These are phyloP conservation scores for Pestalotiopsis sp. DNA, from an alignment of 2,329 filamentous ascomycete genomes.

Conservation along the genomic window DNA sequence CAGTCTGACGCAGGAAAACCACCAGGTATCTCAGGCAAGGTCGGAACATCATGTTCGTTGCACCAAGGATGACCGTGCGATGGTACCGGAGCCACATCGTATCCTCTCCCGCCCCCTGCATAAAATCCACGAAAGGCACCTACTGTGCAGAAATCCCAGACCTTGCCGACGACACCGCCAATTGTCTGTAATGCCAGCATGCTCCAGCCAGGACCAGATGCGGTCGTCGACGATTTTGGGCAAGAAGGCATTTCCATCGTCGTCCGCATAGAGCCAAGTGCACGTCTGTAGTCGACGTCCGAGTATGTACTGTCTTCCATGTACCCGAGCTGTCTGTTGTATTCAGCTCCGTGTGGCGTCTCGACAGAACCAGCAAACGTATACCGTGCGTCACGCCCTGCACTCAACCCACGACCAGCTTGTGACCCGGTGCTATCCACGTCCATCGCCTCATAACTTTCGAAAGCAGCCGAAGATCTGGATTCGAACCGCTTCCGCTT, in stretches of 20 bases:
- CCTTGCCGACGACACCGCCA: conserved; percentile 70
- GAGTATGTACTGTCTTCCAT: conserved; percentile 58
- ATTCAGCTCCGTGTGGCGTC: conserved; percentile 39
- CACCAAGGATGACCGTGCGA: conserved; percentile 20
- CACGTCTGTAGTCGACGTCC: conserved; percentile 55
- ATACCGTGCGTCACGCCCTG: conserved; percentile 37
- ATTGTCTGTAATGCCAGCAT: conserved; percentile 61
- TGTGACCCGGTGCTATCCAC: conserved; percentile 25
- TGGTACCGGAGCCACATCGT: conserved; percentile 48
- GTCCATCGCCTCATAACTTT: conserved; percentile 32
- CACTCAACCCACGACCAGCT: conserved; percentile 16
- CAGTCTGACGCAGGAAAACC: too few species aligned
- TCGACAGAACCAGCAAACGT: conserved; percentile 55
- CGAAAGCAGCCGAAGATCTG: conserved; percentile 33
- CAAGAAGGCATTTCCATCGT: conserved; percentile 33
- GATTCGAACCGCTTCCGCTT: conserved; percentile 40
- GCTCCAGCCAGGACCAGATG: conserved; percentile 49
- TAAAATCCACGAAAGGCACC: conserved; percentile 81
- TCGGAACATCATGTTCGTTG: conserved; percentile 30
- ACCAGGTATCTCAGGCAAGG: conserved; percentile 25
- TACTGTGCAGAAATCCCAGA: conserved; percentile 80
- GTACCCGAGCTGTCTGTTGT: conserved; percentile 26
- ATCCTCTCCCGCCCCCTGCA: conserved; percentile 77
- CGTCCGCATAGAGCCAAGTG: too few species aligned
- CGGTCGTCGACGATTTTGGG: conserved; percentile 26